These are phyloP conservation scores for Pseudonitzschia multistriata DNA, from an alignment of 108 stramenopile genomes.

Conservation along the genomic window DNA sequence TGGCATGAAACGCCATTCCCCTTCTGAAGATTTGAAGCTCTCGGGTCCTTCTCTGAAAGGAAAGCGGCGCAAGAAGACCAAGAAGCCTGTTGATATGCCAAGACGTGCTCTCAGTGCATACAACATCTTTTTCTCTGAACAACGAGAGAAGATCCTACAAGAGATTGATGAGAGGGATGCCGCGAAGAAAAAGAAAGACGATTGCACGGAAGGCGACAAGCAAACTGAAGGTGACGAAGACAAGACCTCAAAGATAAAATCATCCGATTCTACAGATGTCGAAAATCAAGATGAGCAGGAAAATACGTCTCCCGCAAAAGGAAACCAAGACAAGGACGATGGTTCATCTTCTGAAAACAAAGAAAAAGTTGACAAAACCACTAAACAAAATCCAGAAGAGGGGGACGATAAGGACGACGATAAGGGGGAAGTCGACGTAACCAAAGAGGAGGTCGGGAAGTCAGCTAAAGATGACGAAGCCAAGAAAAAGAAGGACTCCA, in stretches of 20 bases:
- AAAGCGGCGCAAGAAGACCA: constrained; percentile 35
- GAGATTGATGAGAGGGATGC: constrained; percentile 26
- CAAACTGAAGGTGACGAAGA: not conserved
- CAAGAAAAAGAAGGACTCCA: constrained; percentile 6
- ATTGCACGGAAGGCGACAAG: constrained; percentile 20
- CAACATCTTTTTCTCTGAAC: constrained; percentile 44
- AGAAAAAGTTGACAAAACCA: not conserved
- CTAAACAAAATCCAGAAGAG: not conserved
- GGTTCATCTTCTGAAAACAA: constrained; percentile 18
- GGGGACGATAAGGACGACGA: constrained; percentile 13
- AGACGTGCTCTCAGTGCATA: constrained; percentile 35
- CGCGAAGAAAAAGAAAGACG: constrained; percentile 8
- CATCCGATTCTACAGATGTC: not conserved
- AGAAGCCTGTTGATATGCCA: constrained; percentile 38
- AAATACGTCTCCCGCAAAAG: not conserved
- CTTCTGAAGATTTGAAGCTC: not conserved
- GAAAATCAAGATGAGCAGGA: not conserved
- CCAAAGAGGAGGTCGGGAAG: not conserved
- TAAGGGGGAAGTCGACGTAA: constrained; percentile 11
- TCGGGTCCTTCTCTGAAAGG: constrained; percentile 15
- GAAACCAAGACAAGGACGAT: constrained; percentile 14
- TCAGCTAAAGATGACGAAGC: not conserved
- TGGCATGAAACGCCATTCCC: not conserved
- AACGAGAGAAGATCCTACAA: constrained; percentile 35
- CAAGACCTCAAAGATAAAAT: constrained; percentile 1